Evolutionary conservation across 2,329 filamentous ascomycete species (phyloP).

Genomic region (Hypoxylon rubiginosum): DNA sequence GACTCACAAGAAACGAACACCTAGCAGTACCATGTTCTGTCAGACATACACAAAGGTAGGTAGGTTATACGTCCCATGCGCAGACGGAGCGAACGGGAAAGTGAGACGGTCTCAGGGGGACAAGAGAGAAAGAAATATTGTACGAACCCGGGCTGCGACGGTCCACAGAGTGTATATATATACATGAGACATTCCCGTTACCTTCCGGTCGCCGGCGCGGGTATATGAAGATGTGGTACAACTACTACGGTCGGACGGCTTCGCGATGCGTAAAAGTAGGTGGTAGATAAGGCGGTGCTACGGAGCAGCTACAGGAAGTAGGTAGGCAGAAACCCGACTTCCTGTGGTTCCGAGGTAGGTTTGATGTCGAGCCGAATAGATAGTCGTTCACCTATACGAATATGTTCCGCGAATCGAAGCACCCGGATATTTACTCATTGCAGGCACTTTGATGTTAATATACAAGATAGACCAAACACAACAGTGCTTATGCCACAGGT

Average conservation of each 20-base stretch:
- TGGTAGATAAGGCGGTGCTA: constrained; percentile 7
- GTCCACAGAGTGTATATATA: neutral
- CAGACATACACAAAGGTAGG: neutral
- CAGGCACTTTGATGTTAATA: neutral
- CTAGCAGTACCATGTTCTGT: neutral
- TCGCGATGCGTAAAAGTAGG: neutral
- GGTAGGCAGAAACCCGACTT: neutral
- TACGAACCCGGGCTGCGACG: neutral
- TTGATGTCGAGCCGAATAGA: neutral
- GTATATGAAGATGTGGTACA: neutral
- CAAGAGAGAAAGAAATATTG: neutral
- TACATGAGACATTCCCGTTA: constrained; percentile 17
- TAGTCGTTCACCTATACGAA: neutral
- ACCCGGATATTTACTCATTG: neutral
- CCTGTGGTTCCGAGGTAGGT: neutral
- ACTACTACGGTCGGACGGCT: neutral
- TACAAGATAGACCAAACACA: neutral
- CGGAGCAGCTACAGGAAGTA: neutral
- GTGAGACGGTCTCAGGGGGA: constrained; percentile 26
- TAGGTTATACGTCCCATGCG: neutral
- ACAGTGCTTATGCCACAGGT: neutral
- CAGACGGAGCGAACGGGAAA: constrained; percentile 13
- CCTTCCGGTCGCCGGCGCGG: constrained; percentile 11
- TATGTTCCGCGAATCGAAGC: neutral
- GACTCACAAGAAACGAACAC: constrained; percentile 21